Percentiles rank a stretch among this genome's conserved stretches.
Conservation (phyloP, 2,329 filamentous ascomycete species). For the Penicillium crustosum region DNA sequence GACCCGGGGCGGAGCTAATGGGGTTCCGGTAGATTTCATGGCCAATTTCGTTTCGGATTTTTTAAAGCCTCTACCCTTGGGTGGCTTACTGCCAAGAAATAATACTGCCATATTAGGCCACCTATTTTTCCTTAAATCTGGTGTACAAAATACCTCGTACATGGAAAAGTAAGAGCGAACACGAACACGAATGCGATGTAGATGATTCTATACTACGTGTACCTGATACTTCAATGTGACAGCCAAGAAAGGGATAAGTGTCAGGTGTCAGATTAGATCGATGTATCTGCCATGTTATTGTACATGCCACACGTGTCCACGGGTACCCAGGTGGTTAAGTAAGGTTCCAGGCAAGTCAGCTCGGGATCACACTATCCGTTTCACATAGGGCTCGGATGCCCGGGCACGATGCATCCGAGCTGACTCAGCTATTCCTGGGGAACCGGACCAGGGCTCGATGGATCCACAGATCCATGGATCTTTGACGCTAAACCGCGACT, state of each 20-base stretch:
- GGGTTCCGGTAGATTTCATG: neutral
- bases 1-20: slow-evolving; percentile 2
- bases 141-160: too few species aligned
- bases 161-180: neutral
- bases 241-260: neutral
- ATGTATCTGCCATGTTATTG: neutral
- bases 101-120: neutral
- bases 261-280: neutral
- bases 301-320: neutral
- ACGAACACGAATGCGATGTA: neutral
- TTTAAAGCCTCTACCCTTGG: too few species aligned
- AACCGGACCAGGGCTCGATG: neutral
- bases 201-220: neutral
- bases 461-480: neutral
- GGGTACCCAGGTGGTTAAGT: too few species aligned
- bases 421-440: neutral
- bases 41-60: neutral
- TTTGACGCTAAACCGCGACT: neutral
- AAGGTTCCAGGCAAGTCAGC: neutral
- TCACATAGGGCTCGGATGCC: neutral
- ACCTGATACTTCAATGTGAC: neutral
- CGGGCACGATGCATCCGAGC: neutral
- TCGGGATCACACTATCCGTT: neutral
- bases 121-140: neutral
- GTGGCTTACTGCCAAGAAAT: neutral